Conservation (phyloP, 495 filamentous ascomycete genomes). For the Staphylotrichum longicolle region DNA sequence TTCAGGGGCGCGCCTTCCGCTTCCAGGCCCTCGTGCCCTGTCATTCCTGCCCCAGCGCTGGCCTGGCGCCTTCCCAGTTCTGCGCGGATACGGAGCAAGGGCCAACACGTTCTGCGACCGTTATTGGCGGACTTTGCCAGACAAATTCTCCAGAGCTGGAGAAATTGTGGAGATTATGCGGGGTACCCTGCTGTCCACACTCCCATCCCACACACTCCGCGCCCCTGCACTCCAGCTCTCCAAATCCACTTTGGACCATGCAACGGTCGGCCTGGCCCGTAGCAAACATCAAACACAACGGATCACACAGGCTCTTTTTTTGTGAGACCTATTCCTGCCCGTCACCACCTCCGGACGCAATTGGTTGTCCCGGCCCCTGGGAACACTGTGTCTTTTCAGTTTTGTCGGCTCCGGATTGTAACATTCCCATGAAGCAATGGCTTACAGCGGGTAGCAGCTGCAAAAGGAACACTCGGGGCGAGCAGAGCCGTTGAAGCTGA, state of each 20-base stretch:
- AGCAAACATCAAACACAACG: background rate
- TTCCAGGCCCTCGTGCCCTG: slow-evolving; percentile 4
- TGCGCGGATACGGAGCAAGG: slow-evolving; percentile 13
- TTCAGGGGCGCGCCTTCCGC: background rate
- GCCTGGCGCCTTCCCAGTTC: background rate
- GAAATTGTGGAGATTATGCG: slow-evolving; percentile 28
- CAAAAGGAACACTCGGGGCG: too few species aligned
- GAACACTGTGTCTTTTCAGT: background rate
- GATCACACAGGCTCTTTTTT: background rate
- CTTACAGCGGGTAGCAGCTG: background rate
- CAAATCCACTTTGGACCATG: slow-evolving; percentile 4
- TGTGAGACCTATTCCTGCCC: slow-evolving; percentile 7
- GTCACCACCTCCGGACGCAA: slow-evolving; percentile 1
- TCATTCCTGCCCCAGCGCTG: background rate
- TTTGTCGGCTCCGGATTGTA: background rate
- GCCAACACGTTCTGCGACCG: background rate
- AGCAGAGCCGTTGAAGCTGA: slow-evolving; percentile 1
- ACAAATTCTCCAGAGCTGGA: slow-evolving; percentile 28
- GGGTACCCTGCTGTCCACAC: slow-evolving; percentile 19
- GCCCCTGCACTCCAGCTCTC: slow-evolving; percentile 6
- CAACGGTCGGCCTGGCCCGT: slow-evolving; percentile 13
- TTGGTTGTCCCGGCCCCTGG: background rate
- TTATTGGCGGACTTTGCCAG: slow-evolving; percentile 29
- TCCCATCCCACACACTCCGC: slow-evolving; percentile 4
- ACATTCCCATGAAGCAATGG: background rate